phyloP scores from a whole-genome alignment of 805 yeast species.

The Middelhovenomyces tepae region DNA sequence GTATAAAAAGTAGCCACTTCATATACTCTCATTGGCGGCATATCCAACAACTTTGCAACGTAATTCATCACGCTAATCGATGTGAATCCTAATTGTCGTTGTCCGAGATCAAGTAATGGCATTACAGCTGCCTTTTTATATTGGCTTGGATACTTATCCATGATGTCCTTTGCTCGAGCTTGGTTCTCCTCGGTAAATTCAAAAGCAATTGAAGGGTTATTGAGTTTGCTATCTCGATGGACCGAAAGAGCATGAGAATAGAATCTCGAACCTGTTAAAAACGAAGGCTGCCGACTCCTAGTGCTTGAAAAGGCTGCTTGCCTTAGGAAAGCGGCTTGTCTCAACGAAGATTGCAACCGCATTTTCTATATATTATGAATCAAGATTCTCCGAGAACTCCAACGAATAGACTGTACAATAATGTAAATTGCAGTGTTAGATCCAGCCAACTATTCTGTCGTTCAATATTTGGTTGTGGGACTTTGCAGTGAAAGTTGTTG shows the following conservation, averaged over 20 bases:
- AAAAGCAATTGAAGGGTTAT: constrained; percentile 61
- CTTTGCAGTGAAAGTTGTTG: too few relatives aligned
- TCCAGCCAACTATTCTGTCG: too few relatives aligned
- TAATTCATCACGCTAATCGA: constrained; percentile 84
- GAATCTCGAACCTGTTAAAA: too few relatives aligned
- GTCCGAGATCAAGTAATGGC: constrained; percentile 82
- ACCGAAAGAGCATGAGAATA: constrained; percentile 35
- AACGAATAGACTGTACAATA: too few relatives aligned
- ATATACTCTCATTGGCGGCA: constrained; percentile 92
- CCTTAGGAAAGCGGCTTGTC: too few relatives aligned
- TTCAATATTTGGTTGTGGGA: too few relatives aligned
- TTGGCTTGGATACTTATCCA: constrained; percentile 76
- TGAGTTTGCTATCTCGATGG: constrained; percentile 63
- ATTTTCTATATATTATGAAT: too few relatives aligned
- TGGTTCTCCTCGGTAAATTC: constrained; percentile 60
- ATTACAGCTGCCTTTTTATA: constrained; percentile 82
- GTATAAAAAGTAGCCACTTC: constrained; percentile 90
- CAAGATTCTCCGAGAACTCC: too few relatives aligned
- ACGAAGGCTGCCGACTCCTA: too few relatives aligned
- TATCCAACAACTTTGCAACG: constrained; percentile 72
- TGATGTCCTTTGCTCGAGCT: constrained; percentile 60
- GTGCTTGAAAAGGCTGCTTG: too few relatives aligned
- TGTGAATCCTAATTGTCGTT: constrained; percentile 79
- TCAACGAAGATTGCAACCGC: too few relatives aligned
- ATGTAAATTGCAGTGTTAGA: too few relatives aligned